A percentile compares a stretch with the other conserved stretches of the same genome.
Conservation (phyloP, 352 stramenopile species). For the Globisporangium paroecandrum region DNA sequence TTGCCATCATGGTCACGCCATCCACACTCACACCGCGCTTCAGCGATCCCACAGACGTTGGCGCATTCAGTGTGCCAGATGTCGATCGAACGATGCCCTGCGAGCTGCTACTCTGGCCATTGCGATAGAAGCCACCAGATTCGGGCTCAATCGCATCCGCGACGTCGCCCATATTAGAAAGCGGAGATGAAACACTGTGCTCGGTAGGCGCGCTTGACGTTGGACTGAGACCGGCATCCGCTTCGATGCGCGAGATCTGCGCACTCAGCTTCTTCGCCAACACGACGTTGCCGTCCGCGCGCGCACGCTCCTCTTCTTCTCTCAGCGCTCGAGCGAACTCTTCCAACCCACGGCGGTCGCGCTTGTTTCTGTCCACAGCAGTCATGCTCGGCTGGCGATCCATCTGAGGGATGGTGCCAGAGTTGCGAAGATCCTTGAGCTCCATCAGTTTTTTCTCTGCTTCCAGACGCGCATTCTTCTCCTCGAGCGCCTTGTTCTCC, state of each 20-base stretch:
- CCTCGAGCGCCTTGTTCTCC: slow-evolving; percentile 62
- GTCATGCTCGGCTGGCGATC: slow-evolving; percentile 57
- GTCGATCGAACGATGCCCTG: slow-evolving; percentile 14
- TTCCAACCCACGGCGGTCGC: slow-evolving; percentile 71
- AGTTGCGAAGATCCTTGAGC: slow-evolving; percentile 70
- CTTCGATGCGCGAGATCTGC: slow-evolving; percentile 71
- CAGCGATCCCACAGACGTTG: slow-evolving; percentile 21
- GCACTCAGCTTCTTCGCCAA: slow-evolving; percentile 78
- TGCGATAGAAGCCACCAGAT: slow-evolving; percentile 25
- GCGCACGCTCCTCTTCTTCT: slow-evolving; percentile 77
- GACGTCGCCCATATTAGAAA: slow-evolving; percentile 45
- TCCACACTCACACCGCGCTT: slow-evolving; percentile 39
- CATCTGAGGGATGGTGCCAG: slow-evolving; percentile 51
- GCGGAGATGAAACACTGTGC: slow-evolving; percentile 19
- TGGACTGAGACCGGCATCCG: slow-evolving; percentile 31
- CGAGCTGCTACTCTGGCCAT: slow-evolving; percentile 28
- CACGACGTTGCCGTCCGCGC: slow-evolving; percentile 67
- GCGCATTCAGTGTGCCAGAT: slow-evolving; percentile 6
- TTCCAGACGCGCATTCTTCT: slow-evolving; percentile 70
- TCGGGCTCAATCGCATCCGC: slow-evolving; percentile 16
- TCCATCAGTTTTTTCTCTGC: slow-evolving; percentile 81
- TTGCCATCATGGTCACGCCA: slow-evolving; percentile 20
- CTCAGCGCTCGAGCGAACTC: slow-evolving; percentile 74
- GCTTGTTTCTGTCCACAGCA: slow-evolving; percentile 53
- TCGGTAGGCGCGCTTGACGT: slow-evolving; percentile 3